These are phyloP conservation scores for Penicillium roqueforti DNA, from an alignment of 495 filamentous ascomycete genomes.

Conservation along the genomic window DNA sequence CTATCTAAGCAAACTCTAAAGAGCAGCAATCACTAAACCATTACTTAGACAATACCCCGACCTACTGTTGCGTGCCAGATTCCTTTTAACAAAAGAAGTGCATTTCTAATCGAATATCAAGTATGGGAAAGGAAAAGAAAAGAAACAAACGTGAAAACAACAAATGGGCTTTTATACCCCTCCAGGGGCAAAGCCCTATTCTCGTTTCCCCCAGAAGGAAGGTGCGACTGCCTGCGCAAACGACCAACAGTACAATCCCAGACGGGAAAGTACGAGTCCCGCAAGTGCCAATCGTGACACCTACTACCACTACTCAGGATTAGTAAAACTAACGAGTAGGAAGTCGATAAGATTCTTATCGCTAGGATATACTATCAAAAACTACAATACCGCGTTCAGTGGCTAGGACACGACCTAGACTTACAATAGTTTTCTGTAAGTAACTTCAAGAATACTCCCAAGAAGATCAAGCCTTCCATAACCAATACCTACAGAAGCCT, in stretches of 20 bases:
- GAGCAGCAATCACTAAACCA: too few relatives aligned
- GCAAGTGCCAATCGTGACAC: too few relatives aligned
- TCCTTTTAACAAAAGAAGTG: too few relatives aligned
- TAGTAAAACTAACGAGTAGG: constrained; percentile 7
- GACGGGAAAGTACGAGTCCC: too few relatives aligned
- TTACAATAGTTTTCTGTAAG: constrained; percentile 1
- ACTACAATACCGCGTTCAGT: constrained; percentile 7
- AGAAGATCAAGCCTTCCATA: neutral
- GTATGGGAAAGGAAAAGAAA: too few relatives aligned
- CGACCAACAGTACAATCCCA: too few relatives aligned
- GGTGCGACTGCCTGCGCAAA: too few relatives aligned
- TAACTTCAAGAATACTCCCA: constrained; percentile 7
- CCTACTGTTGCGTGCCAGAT: too few relatives aligned
- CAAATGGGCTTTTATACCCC: neutral
- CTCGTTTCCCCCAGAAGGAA: too few relatives aligned
- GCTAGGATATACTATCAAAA: neutral
- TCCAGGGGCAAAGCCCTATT: neutral
- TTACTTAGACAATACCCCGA: too few relatives aligned
- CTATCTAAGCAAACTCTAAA: constrained; percentile 7
- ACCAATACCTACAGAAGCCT: neutral
- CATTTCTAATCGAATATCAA: too few relatives aligned
- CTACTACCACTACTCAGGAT: neutral
- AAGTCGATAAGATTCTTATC: neutral
- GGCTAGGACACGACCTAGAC: constrained; percentile 2
- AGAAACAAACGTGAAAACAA: too few relatives aligned